phyloP scores from a whole-genome alignment of 148 eudicot species.

The Rhododendron molle region DNA sequence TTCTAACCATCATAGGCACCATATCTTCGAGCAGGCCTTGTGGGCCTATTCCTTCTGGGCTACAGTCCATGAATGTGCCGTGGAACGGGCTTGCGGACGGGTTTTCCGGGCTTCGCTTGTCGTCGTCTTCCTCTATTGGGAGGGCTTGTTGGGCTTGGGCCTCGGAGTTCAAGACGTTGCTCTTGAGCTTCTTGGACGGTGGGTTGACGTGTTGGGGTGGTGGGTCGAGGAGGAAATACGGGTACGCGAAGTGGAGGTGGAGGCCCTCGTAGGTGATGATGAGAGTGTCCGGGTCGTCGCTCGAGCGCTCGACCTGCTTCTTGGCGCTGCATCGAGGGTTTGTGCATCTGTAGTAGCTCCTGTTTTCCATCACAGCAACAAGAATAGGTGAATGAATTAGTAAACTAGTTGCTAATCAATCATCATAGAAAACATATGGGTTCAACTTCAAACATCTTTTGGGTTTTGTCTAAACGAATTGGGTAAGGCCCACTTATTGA shows the following conservation, averaged over 20 bases:
- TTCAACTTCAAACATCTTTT: background rate
- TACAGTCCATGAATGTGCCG: background rate
- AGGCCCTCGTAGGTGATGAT: conserved; percentile 86
- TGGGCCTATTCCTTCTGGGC: conserved; percentile 2
- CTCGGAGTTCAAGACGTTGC: conserved; percentile 4
- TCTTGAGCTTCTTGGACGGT: conserved; percentile 41
- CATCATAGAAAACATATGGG: background rate
- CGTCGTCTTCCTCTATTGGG: background rate
- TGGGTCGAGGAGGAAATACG: conserved; percentile 31
- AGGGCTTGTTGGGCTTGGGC: conserved; percentile 16
- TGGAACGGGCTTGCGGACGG: background rate
- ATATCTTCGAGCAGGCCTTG: conserved; percentile 74
- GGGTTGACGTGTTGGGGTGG: conserved; percentile 16
- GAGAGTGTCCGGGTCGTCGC: conserved; percentile 61
- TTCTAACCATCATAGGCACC: conserved; percentile 51
- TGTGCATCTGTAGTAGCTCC: conserved; percentile 91
- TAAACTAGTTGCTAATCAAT: background rate
- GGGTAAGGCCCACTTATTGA: background rate
- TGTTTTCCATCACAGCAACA: conserved; percentile 16
- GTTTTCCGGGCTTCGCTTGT: background rate
- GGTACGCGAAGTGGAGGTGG: conserved; percentile 72
- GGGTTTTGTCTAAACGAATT: background rate
- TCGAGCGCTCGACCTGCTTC: conserved; percentile 78
- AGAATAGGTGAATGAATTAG: background rate
- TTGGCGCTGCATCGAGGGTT: conserved; percentile 81